A percentile compares a stretch with the other conserved stretches of the same genome.
phyloP scores from a whole-genome alignment of 371 early-diverging fungal genomes.

The Mucor ambiguus region DNA sequence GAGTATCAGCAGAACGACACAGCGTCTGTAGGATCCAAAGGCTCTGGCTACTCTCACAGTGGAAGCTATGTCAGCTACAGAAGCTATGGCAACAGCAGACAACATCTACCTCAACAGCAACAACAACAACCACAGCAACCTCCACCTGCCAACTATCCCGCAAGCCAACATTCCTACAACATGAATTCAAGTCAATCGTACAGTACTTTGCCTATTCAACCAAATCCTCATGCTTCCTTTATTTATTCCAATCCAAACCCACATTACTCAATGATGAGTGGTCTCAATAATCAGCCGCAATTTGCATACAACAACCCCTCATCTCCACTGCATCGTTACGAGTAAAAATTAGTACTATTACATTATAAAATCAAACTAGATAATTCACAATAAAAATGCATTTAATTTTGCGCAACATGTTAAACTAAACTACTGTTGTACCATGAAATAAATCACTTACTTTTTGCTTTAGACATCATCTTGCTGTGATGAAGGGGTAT shows the following conservation, averaged over 20 bases:
- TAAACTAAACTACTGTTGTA: too few species aligned
- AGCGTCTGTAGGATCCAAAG: conserved; percentile 30
- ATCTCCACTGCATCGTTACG: conserved; percentile 12
- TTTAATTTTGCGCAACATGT: background rate
- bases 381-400: background rate
- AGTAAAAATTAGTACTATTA: background rate
- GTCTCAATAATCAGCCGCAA: conserved; percentile 6
- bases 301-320: conserved; percentile 10
- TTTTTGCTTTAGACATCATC: too few species aligned
- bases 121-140: background rate
- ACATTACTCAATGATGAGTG: conserved; percentile 11
- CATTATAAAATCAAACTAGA: background rate
- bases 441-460: too few species aligned
- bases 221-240: conserved; percentile 10
- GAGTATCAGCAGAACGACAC: conserved; percentile 28
- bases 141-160: background rate
- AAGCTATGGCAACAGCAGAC: conserved; percentile 14
- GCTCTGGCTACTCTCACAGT: conserved; percentile 33
- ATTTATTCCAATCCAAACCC: conserved; percentile 9
- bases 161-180: conserved; percentile 13
- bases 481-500: too few species aligned
- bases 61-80: conserved; percentile 38
- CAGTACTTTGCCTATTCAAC: background rate
- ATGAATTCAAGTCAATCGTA: conserved; percentile 4
- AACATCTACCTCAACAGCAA: background rate